These are phyloP conservation scores for Penicillium chermesinum DNA, from an alignment of 495 filamentous ascomycete species.

Conservation along the genomic window DNA sequence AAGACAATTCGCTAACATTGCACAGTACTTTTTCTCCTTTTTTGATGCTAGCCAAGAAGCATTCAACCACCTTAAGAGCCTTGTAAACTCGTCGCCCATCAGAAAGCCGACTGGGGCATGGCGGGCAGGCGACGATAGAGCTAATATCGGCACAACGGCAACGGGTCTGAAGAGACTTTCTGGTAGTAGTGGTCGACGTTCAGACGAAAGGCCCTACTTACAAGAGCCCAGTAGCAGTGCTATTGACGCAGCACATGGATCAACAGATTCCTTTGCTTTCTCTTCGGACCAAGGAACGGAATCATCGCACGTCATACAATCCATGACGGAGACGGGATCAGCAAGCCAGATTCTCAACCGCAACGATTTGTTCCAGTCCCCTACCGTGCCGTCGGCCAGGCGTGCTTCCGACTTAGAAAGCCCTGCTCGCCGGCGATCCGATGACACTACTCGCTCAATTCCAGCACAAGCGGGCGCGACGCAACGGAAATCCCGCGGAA, in stretches of 20 bases:
- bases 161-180: constrained; percentile 25
- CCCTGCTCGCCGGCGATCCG: constrained; percentile 31
- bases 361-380: constrained; percentile 87
- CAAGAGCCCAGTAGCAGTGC: constrained; percentile 54
- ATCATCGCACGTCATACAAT: constrained; percentile 64
- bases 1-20: not conserved
- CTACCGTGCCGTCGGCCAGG: constrained; percentile 54
- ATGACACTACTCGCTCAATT: constrained; percentile 39
- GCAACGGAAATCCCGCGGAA: not conserved
- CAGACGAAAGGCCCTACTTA: constrained; percentile 7
- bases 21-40: constrained; percentile 92
- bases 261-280: constrained; percentile 73
- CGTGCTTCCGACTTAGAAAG: constrained; percentile 24
- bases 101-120: constrained; percentile 20
- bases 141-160: constrained; percentile 13
- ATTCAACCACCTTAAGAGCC: constrained; percentile 66
- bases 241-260: constrained; percentile 54
- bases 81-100: constrained; percentile 63
- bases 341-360: constrained; percentile 84
- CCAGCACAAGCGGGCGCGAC: constrained; percentile 11
- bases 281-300: constrained; percentile 63
- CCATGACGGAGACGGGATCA: constrained; percentile 70
- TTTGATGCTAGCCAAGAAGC: constrained; percentile 85
- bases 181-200: constrained; percentile 23
- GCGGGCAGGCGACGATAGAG: not conserved